Base-by-base conservation (phyloP, 148 eudicot genomes). In the Rhododendron vialii region DNA sequence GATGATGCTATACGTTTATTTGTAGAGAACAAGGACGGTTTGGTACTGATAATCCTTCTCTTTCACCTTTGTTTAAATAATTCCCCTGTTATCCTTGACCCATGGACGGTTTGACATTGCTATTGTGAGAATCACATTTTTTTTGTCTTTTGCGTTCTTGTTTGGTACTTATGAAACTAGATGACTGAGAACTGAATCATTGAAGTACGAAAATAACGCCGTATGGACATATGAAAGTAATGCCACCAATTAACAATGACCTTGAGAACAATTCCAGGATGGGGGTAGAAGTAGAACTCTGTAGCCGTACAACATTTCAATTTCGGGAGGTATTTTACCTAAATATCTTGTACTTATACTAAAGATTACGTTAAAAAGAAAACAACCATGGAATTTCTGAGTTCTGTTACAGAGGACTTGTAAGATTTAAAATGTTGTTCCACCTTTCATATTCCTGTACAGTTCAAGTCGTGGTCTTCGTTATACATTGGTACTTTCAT, bases 1-100 rank as follows among this genome's bases (percentile, higher is more conserved):
- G 99, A 98, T 93, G 95, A 98, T 94, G 92, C 95, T 78, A 92
- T 98, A 85, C 93, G 98, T 80, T 87, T 98, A 83, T 95, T 98
- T 91, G 93, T 90, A 82, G 96, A 94, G 88, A 91, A 87, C 83
- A 89, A 92, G 67, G 98, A 93, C 80, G 90, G 88, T 63, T 84
- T 48, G 95, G 99, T 95, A 93, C 38, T 85, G 53, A 41, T 82
- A 75, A 82, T 35, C 75, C 53, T 61, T 82, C 84, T 41, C 75
- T 18, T 55, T 17, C 61, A 15, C 4, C 61, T 55, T 15, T 9
- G 7, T 82, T 61, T 63, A 20, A 59, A 67, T 26, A 14, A 14
- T 83, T 18, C 24, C 10, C 45, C 50, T 63, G 1, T 63, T 13
- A 65, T 43, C 55, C 2, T 65, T 83, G 84, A 38, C 51, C 74